Evolutionary conservation across 163 green algal genomes (phyloP), one percentile per base, ranked within the genome.

Genomic region (Volvox carteri): DNA sequence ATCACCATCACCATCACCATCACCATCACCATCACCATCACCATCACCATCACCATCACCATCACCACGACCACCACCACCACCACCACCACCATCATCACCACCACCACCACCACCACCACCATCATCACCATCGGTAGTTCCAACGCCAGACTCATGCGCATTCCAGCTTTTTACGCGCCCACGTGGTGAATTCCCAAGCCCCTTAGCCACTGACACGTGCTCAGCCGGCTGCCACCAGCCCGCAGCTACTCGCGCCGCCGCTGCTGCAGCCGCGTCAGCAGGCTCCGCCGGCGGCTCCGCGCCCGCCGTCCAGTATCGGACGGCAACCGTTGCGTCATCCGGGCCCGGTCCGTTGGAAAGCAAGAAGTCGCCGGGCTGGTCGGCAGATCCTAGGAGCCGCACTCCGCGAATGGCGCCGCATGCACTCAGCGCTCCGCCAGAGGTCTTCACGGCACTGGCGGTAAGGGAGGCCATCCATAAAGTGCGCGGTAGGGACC

Each of bases 361-460:
- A 21, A 84, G 52, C 39, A 89, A 5, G 54, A 89, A 89, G 30
- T 58, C 23, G n/a, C 84, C 72, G 0, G 84, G 84, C 39, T 77
- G 72, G 12, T 75, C 6, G 12, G 33, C 33, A 1, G 65, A 21
- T 0, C 60, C 58, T 30, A 88, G 58, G 28, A 86, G 77, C 58
- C 50, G 85, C 54, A 46, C 18, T 0, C 83, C 83, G 23, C 11
- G 41, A 28, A 39, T 28, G 0, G 68, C 11, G 35, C 83, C 83
- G 28, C 83, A 80, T 30, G 9, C n/a, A 44, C 62, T 68, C 2
- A 80, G 42, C 25, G 42, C 23, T 25, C 73, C 73, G 14, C 18
- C 8, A 0, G 42, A n/a, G 18, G 7, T 46, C 42, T 1, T 67
- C 12, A 7, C 2, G 7, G 44, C 42, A 50, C 25, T 65, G 16